A percentile compares a stretch with the other conserved stretches of the same genome.
These are phyloP conservation scores for Aspergillus caelatus DNA, from an alignment of 2,329 filamentous ascomycete genomes.

Conservation along the genomic window DNA sequence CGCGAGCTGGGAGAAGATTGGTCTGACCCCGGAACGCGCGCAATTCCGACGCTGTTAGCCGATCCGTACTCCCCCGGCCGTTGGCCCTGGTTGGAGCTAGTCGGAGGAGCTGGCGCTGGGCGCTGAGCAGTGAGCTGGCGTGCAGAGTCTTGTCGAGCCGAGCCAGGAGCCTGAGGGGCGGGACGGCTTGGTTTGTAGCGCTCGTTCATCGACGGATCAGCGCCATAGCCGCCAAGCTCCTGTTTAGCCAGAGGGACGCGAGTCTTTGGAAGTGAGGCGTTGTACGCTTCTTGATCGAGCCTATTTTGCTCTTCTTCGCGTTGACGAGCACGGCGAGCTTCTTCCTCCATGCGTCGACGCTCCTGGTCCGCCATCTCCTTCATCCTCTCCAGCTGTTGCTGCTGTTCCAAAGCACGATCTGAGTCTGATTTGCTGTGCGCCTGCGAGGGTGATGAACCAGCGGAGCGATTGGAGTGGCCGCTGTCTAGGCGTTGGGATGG, in stretches of 20 bases:
- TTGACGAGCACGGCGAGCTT: constrained; percentile 51
- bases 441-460: constrained; percentile 36
- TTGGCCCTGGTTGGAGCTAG: constrained; percentile 39
- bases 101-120: constrained; percentile 75
- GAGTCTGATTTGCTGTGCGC: constrained; percentile 58
- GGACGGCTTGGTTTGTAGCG: constrained; percentile 85
- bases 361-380: constrained; percentile 62
- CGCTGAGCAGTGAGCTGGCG: constrained; percentile 72
- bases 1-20: constrained; percentile 40
- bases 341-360: constrained; percentile 55
- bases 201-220: constrained; percentile 49
- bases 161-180: constrained; percentile 74
- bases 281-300: constrained; percentile 83
- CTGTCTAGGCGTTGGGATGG: constrained; percentile 49
- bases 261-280: constrained; percentile 81
- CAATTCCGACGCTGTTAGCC: constrained; percentile 33
- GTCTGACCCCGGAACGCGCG: constrained; percentile 39
- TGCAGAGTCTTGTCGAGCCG: constrained; percentile 53
- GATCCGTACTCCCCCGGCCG: constrained; percentile 23
- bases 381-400: constrained; percentile 48
- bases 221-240: constrained; percentile 75
- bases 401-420: constrained; percentile 50
- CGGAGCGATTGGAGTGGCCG: constrained; percentile 40
- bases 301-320: constrained; percentile 63
- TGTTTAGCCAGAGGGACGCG: constrained; percentile 83